Percentiles rank a stretch among this genome's conserved stretches.
These are phyloP conservation scores for Leccinum glutinopallens DNA, from an alignment of 1,284 basidiomycete genomes.

Conservation along the genomic window DNA sequence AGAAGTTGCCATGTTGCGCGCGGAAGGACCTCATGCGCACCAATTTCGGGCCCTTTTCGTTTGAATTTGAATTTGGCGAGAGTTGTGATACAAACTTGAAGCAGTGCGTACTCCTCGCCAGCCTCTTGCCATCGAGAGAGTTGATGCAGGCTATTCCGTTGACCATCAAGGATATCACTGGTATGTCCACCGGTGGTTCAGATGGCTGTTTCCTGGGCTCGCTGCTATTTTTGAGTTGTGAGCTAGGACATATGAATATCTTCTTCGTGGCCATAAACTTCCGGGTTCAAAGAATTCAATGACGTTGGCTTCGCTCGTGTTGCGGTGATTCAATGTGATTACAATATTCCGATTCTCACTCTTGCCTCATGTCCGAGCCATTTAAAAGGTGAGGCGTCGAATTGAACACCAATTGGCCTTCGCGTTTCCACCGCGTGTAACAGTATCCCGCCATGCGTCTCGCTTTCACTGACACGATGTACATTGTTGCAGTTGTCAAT, in stretches of 20 bases:
- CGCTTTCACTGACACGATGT: not conserved
- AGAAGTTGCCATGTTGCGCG: not conserved
- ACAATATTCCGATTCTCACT: not conserved
- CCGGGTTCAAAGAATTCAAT: not conserved
- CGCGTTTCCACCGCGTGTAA: not conserved
- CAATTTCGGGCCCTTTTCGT: not conserved
- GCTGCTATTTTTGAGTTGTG: not conserved
- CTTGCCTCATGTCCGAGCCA: not conserved
- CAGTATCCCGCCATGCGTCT: not conserved
- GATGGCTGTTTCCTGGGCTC: not conserved
- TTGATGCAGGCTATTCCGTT: not conserved
- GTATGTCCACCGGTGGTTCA: not conserved
- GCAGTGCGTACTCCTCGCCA: not conserved
- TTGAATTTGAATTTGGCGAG: not conserved
- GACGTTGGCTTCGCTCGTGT: not conserved
- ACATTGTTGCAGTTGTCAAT: not conserved
- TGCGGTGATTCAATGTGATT: not conserved
- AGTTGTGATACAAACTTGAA: not conserved
- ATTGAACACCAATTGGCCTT: not conserved
- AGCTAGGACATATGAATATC: not conserved
- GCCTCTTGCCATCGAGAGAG: not conserved
- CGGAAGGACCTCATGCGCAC: not conserved
- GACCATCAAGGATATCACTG: not conserved
- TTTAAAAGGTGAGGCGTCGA: not conserved
- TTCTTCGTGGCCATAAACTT: not conserved